These are phyloP conservation scores for Naganishia cerealis DNA, from an alignment of 1,284 basidiomycete species.

Conservation along the genomic window DNA sequence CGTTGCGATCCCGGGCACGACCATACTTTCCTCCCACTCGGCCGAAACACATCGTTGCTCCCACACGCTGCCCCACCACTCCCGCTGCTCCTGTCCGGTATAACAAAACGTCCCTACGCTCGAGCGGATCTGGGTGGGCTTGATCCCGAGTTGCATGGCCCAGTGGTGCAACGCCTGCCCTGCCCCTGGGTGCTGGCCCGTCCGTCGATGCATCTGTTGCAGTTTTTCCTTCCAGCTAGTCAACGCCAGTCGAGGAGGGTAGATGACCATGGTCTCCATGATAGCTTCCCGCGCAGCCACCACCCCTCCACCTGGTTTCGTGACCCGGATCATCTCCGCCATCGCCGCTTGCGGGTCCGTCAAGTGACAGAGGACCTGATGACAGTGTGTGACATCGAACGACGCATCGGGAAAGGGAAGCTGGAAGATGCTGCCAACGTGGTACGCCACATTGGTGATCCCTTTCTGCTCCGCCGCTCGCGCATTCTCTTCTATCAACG, in stretches of 20 bases:
- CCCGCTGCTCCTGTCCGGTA: conserved; percentile 1
- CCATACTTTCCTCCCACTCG: conserved; percentile 21
- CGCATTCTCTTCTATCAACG: conserved; percentile 27
- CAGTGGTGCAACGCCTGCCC: conserved; percentile 15
- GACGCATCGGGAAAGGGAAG: conserved; percentile 33
- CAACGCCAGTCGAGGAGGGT: conserved; percentile 14
- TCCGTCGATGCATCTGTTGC: conserved; percentile 2
- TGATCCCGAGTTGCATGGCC: conserved; percentile 23
- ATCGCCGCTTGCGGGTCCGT: conserved; percentile 24
- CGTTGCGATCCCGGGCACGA: conserved; percentile 12
- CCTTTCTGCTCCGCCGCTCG: neutral
- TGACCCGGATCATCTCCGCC: conserved; percentile 20
- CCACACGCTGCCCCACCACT: conserved; percentile 15
- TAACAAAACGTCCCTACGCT: conserved; percentile 13
- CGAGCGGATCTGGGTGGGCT: neutral
- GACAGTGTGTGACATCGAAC: conserved; percentile 26
- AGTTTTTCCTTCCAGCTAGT: conserved; percentile 3
- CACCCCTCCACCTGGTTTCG: conserved; percentile 19
- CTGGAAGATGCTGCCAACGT: conserved; percentile 33
- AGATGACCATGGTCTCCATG: conserved; percentile 6
- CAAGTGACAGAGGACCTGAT: conserved; percentile 27
- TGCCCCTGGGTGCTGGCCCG: conserved; percentile 18
- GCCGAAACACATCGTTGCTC: neutral
- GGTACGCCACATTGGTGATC: conserved; percentile 31
- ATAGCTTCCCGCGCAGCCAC: conserved; percentile 27